Conservation (phyloP, 2,329 filamentous ascomycete species). For the Paraphoma sp. region DNA sequence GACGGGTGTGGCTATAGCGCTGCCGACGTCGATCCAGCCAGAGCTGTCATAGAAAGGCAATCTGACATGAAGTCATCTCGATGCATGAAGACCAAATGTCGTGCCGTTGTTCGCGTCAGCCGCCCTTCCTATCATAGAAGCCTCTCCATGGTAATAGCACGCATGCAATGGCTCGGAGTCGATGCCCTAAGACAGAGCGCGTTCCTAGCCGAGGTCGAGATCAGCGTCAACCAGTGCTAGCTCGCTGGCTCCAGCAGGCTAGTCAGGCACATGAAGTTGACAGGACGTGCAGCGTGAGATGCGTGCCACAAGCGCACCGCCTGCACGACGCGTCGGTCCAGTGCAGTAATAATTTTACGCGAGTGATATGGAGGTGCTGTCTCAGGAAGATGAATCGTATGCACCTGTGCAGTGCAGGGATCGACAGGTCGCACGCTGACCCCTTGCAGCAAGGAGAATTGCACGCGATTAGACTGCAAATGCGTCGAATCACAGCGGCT, state of each 20-base stretch:
- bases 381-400: background rate
- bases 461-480: conserved; percentile 2
- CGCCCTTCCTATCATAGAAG: background rate
- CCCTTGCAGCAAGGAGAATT: conserved; percentile 21
- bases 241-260: background rate
- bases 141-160: conserved; percentile 3
- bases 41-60: background rate
- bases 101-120: background rate
- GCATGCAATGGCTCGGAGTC: background rate
- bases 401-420: conserved; percentile 7
- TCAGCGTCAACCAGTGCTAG: background rate
- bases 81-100: background rate
- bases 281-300: background rate
- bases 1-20: background rate
- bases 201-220: background rate
- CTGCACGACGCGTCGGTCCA: background rate
- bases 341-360: background rate
- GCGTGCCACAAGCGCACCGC: too few species aligned
- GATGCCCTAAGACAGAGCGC: background rate
- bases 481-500: conserved; percentile 11
- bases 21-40: background rate
- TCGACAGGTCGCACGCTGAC: conserved; percentile 9
- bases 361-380: background rate
- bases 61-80: background rate
- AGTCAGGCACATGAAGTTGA: background rate